These are phyloP conservation scores for Trichoderma sp. DNA, from an alignment of 2,329 filamentous ascomycete species.

Conservation along the genomic window DNA sequence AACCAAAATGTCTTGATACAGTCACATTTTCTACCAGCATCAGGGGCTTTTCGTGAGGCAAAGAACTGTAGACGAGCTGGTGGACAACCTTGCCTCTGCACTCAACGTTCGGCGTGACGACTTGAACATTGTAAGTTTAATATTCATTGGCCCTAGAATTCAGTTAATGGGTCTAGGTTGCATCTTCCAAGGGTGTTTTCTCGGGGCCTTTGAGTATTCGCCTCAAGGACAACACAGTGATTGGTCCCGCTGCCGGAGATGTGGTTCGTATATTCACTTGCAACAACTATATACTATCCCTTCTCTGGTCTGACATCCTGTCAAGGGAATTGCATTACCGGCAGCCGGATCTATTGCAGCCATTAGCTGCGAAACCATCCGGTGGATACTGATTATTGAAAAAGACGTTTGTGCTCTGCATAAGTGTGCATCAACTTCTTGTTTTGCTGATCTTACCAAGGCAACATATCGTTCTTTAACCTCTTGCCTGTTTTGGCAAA, in stretches of 20 bases:
- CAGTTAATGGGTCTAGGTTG: slow-evolving; percentile 52
- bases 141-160: not conserved
- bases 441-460: slow-evolving; percentile 41
- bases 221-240: slow-evolving; percentile 45
- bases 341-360: slow-evolving; percentile 48
- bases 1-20: slow-evolving; percentile 35
- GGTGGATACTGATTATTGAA: slow-evolving; percentile 74
- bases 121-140: slow-evolving; percentile 65
- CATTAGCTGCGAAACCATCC: slow-evolving; percentile 50
- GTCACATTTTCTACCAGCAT: slow-evolving; percentile 79
- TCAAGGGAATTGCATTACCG: slow-evolving; percentile 64
- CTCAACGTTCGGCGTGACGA: slow-evolving; percentile 63
- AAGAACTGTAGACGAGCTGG: slow-evolving; percentile 65
- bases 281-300: not conserved
- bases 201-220: slow-evolving; percentile 57
- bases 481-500: slow-evolving; percentile 55
- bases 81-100: slow-evolving; percentile 74
- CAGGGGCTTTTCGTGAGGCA: slow-evolving; percentile 72
- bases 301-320: slow-evolving; percentile 20
- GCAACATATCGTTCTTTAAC: slow-evolving; percentile 73
- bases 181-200: slow-evolving; percentile 71
- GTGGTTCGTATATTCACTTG: slow-evolving; percentile 27
- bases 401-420: slow-evolving; percentile 63
- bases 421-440: fast-evolving
- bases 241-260: slow-evolving; percentile 36